A percentile compares a stretch with the other conserved stretches of the same genome.
Conservation (phyloP, 1,139 yeast species). For the Candida neerlandica region DNA sequence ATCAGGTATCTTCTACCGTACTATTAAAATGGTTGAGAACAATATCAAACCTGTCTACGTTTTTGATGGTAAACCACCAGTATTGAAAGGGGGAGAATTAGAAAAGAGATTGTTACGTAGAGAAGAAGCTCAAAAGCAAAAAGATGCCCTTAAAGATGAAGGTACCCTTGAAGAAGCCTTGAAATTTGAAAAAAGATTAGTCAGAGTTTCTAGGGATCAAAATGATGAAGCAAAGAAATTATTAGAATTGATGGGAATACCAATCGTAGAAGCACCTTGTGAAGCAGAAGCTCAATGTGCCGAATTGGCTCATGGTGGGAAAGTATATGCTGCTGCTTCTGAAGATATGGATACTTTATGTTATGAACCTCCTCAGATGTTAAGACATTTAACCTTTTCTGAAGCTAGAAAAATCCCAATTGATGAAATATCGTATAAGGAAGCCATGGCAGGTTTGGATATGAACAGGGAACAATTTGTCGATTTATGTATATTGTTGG, state of each 20-base stretch:
- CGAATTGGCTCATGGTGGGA: conserved; percentile 81
- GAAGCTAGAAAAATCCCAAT: conserved; percentile 94
- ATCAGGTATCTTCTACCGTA: conserved; percentile 94
- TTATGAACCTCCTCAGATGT: conserved; percentile 78
- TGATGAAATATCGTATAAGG: conserved; percentile 72
- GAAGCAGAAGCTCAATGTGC: conserved; percentile 99
- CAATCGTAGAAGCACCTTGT: conserved; percentile 90
- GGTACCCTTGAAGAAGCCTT: conserved; percentile 78
- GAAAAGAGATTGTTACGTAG: conserved; percentile 80
- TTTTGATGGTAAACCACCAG: conserved; percentile 95
- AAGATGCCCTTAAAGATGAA: conserved; percentile 73
- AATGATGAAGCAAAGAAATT: conserved; percentile 90
- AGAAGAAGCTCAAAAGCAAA: conserved; percentile 78
- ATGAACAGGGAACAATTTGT: conserved; percentile 75
- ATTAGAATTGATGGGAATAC: conserved; percentile 89
- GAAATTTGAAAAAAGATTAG: conserved; percentile 83
- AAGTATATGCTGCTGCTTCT: conserved; percentile 95
- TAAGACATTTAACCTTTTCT: conserved; percentile 89
- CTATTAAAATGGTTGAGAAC: conserved; percentile 82
- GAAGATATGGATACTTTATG: conserved; percentile 99
- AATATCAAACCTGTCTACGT: conserved; percentile 96
- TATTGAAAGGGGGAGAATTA: conserved; percentile 88
- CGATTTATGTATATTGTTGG: conserved; percentile 88
- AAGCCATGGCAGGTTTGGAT: conserved; percentile 75
- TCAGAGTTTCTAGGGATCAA: conserved; percentile 83